A percentile compares a stretch with the other conserved stretches of the same genome.
Conservation (phyloP, 495 filamentous ascomycete species). For the Hypoxylon crocopeplum region DNA sequence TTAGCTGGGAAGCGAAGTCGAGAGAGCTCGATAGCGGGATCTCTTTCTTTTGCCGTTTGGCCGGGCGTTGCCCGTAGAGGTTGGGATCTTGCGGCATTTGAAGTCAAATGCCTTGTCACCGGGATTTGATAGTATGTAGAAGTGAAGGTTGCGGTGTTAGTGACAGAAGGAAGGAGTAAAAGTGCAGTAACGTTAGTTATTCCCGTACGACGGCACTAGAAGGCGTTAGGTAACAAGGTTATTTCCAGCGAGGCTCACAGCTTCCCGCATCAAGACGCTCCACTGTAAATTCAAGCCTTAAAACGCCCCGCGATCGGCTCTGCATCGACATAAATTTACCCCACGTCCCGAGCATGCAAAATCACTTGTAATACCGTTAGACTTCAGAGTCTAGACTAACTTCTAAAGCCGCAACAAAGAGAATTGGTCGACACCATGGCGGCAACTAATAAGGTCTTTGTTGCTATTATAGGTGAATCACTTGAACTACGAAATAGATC, state of each 20-base stretch:
- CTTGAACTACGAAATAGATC: constrained; percentile 2
- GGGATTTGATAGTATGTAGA: neutral
- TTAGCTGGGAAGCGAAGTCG: constrained; percentile 79
- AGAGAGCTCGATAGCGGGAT: constrained; percentile 75
- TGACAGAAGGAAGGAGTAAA: too few relatives aligned
- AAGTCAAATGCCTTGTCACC: too few relatives aligned
- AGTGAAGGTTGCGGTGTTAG: neutral
- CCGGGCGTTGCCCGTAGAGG: constrained; percentile 78
- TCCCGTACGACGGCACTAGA: constrained; percentile 9
- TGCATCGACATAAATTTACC: constrained; percentile 29
- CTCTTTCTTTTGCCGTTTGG: constrained; percentile 64
- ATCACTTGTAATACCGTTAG: neutral
- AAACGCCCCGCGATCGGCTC: constrained; percentile 39
- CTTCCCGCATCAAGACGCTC: constrained; percentile 7
- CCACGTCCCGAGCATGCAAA: constrained; percentile 30
- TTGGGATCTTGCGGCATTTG: constrained; percentile 61
- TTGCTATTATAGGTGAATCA: constrained; percentile 54
- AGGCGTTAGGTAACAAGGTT: constrained; percentile 1
- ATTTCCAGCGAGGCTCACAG: constrained; percentile 6
- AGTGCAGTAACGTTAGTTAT: constrained; percentile 9
- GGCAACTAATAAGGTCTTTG: constrained; percentile 47
- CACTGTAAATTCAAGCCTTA: constrained; percentile 18
- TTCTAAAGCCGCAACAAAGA: neutral
- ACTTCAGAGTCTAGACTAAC: neutral
- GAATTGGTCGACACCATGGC: constrained; percentile 29